phyloP scores from a whole-genome alignment of 352 stramenopile species.

The Phytophthora pinifolia region DNA sequence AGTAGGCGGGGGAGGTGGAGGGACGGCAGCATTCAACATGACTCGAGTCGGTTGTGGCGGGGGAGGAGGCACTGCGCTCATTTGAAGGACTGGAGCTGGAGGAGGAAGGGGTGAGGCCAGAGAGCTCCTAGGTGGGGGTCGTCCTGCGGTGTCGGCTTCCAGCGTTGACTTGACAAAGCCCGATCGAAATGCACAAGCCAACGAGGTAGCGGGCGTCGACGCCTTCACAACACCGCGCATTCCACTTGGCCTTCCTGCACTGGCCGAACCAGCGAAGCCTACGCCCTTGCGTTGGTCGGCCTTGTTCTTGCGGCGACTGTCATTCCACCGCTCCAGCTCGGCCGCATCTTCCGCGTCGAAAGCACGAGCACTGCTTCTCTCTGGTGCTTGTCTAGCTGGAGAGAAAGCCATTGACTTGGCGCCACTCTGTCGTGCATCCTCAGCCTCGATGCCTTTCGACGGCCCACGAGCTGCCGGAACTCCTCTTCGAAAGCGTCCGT shows the following conservation, averaged over 20 bases:
- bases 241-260: slow-evolving; percentile 3
- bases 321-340: slow-evolving; percentile 63
- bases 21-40: slow-evolving; percentile 3
- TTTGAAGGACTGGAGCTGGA: not conserved
- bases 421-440: slow-evolving; percentile 2
- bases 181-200: slow-evolving; percentile 27
- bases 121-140: slow-evolving; percentile 2
- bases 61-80: not conserved
- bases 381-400: not conserved
- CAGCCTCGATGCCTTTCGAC: not conserved
- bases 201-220: slow-evolving; percentile 9
- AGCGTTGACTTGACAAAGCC: slow-evolving; percentile 43
- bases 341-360: slow-evolving; percentile 47
- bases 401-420: not conserved
- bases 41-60: slow-evolving; percentile 2
- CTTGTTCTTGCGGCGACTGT: slow-evolving; percentile 57
- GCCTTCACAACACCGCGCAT: slow-evolving; percentile 38
- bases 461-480: slow-evolving; percentile 2
- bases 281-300: slow-evolving; percentile 70
- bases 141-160: slow-evolving; percentile 5
- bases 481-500: slow-evolving; percentile 55
- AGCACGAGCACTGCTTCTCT: not conserved
- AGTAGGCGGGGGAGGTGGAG: slow-evolving; percentile 12
- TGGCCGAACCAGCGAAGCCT: slow-evolving; percentile 42
- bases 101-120: not conserved